Evolutionary conservation across 306 rosid genomes (phyloP), one percentile per base, ranked within the genome.

Genomic region (Medicago lupulina): DNA sequence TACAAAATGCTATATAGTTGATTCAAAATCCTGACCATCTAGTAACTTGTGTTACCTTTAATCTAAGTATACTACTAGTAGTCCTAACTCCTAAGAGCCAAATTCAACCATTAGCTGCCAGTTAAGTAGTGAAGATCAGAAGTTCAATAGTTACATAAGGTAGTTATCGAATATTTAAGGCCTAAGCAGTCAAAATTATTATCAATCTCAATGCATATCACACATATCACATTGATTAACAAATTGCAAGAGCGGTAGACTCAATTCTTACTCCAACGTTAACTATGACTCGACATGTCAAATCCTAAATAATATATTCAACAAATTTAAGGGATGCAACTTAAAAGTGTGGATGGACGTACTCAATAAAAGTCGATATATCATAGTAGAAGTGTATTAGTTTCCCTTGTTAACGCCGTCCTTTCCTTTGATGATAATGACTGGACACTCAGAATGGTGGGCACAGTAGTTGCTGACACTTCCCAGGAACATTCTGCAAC

Each of bases 391-490:
- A 67, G 76, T 40, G 71, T 76, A 84, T 91, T 68, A 82, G 55
- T 70, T 77, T 64, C 49, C 55, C 60, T 85, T 64, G 53, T 81
- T 51, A 43, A 76, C 79, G 65, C 41, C 49, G 36, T 61, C 83
- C 62, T 87, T 86, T 78, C 76, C 85, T 84, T 94, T 94, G 76
- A 87, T 83, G 71, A 94, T 83, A 73, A 84, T 83, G 44, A 94
- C 90, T 2, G 98, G 91, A 76, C 98, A 91, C 25, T 66, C 81
- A 19, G 85, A 91, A 81, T 91, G 87, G 81, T 88, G 89, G 73
- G 89, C 82, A 44, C 96, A 94, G 70, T 86, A 91, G 88, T 88
- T 89, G 87, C 97, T 94, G 21, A 94, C 96, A 82, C 98, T 94
- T 77, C 94, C 98, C 75, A 94, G 79, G 85, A 94, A 91, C 93